Percentiles rank a stretch among this genome's conserved stretches.
These are phyloP conservation scores for Solanum ossicruentum DNA, from an alignment of 257 asterid species.

Conservation along the genomic window DNA sequence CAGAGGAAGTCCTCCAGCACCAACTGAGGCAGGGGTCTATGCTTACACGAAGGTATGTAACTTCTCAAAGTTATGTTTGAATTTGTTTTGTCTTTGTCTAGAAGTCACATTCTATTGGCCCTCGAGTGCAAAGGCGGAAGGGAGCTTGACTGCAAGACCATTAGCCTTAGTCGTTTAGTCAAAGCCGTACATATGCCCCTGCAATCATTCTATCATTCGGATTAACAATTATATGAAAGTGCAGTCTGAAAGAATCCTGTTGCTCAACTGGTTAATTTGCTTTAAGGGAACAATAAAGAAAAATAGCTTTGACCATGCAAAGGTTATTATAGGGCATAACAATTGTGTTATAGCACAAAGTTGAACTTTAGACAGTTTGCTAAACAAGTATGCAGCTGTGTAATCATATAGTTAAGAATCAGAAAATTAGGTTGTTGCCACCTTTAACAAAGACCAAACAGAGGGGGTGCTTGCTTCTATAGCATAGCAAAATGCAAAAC, in stretches of 20 bases:
- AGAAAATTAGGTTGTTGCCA: neutral
- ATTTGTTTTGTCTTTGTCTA: neutral
- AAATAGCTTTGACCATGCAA: neutral
- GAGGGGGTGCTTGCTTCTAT: neutral
- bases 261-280: neutral
- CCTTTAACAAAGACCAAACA: neutral
- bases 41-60: slow-evolving; percentile 87
- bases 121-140: too few species aligned
- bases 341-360: neutral
- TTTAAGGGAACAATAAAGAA: neutral
- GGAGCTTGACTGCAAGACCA: too few species aligned
- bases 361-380: neutral
- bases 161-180: too few species aligned
- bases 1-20: slow-evolving; percentile 94
- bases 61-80: neutral
- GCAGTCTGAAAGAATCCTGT: neutral
- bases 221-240: neutral
- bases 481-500: neutral
- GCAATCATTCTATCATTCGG: too few species aligned
- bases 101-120: neutral
- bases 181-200: too few species aligned
- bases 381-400: neutral
- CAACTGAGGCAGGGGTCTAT: slow-evolving; percentile 77
- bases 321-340: neutral
- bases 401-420: neutral